phyloP scores from a whole-genome alignment of 441 rosid species.

The Daphne laureola region DNA sequence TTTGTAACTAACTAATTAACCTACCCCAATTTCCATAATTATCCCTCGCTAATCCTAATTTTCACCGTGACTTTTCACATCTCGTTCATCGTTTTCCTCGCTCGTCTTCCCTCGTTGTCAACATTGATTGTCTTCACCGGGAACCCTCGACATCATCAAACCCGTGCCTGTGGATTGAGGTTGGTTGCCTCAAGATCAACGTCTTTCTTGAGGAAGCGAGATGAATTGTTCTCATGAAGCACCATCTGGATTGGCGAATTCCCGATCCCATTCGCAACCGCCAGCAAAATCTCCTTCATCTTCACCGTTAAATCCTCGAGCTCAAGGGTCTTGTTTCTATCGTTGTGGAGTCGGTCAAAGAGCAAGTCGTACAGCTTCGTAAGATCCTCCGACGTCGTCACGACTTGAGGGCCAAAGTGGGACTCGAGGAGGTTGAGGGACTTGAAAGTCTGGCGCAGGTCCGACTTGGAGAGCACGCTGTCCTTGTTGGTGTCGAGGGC shows the following conservation, averaged over 20 bases:
- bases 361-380: slow-evolving; percentile 62
- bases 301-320: slow-evolving; percentile 59
- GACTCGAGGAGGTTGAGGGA: slow-evolving; percentile 60
- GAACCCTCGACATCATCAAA: slow-evolving; percentile 2
- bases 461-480: slow-evolving; percentile 66
- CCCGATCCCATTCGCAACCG: slow-evolving; percentile 82
- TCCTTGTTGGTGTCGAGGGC: slow-evolving; percentile 61
- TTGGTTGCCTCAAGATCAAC: slow-evolving; percentile 83
- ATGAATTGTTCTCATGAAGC: slow-evolving; percentile 45
- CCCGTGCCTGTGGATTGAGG: slow-evolving; percentile 13
- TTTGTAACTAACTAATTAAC: no score
- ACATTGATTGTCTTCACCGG: no score
- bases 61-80: no score
- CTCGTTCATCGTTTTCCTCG: no score
- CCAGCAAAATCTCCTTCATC: slow-evolving; percentile 75
- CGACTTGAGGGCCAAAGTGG: slow-evolving; percentile 66
- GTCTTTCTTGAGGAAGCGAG: slow-evolving; percentile 52
- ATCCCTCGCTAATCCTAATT: no score
- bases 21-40: no score
- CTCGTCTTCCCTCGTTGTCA: no score
- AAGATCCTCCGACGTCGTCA: slow-evolving; percentile 52
- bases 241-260: slow-evolving; percentile 75
- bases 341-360: slow-evolving; percentile 67
- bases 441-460: slow-evolving; percentile 70
- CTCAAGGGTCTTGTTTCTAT: slow-evolving; percentile 50